Base-by-base conservation (phyloP, 371 early-diverging fungal species). In the Phascolomyces articulosus region DNA sequence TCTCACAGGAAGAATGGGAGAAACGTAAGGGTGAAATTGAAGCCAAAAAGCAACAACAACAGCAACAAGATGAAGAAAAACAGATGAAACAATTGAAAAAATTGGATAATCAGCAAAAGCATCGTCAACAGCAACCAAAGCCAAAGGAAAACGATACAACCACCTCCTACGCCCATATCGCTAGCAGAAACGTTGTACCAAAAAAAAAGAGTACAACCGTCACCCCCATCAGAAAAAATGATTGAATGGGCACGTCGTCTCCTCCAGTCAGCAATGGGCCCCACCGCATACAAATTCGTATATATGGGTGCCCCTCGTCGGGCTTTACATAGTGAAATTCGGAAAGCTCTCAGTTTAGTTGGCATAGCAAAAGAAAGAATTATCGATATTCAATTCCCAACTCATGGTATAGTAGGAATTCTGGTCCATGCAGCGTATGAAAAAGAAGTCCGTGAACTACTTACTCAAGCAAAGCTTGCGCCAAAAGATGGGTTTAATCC, bases 351-450 rank as follows among this genome's bases (percentile, higher is more conserved):
- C 4, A 8, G 47, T 2, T 18, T 38, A 7, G 15, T 66, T 1
- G 58, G 58, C 0, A 29, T 66, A 2, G 23, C 27, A 3, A 60
- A 66, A 31, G 29, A 20, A 6, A 10, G 61, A 0, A 20, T 60
- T 15, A 44, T 66, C 10, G 66, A 66, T 21, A 27, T 66, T 9
- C 66, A 60, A 8, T 66, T 66, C 53, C 61, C 66, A 3, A 31
- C 48, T 4, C 44, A 20, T 34, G 56, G 66, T 28, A 20, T 41
- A 23, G 40, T 61, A 4, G 62, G 57, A 0, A 18, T 66, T 0
- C 44, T 61, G 20, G 24, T 66, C 7, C 48, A 66, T 49, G 0
- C 16, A 3, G 53, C 53, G 0, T 65, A 23, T 23, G 41, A 60
- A 1, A 0, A n/a, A 11, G 65, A 65, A 15, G 26, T 65, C 4